These are phyloP conservation scores for Meyerozyma guilliermondii DNA, from an alignment of 1,139 yeast species.

Conservation along the genomic window DNA sequence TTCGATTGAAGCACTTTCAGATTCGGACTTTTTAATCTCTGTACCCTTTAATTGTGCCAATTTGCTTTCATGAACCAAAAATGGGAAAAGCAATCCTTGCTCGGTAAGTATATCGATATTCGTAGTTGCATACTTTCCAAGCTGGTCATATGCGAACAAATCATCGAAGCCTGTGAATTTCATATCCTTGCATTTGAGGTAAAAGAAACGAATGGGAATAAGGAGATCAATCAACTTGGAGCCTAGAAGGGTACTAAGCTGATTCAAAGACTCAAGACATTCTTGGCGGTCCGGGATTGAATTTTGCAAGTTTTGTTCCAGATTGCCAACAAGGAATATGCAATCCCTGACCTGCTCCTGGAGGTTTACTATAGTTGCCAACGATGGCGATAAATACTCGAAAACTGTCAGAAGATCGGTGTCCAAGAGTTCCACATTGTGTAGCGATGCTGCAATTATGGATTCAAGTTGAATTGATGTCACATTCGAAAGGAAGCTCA, in stretches of 20 bases:
- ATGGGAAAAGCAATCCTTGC: background rate
- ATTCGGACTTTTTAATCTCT: background rate
- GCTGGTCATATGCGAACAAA: constrained; percentile 18
- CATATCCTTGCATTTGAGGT: constrained; percentile 21
- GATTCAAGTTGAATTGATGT: constrained; percentile 2
- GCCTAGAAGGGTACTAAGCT: constrained; percentile 21
- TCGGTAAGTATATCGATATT: background rate
- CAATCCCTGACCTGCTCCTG: background rate
- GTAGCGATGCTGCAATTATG: background rate
- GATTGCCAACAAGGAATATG: background rate
- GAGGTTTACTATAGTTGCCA: background rate
- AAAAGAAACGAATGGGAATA: constrained; percentile 30
- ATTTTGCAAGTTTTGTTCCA: constrained; percentile 1
- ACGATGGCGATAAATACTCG: constrained; percentile 2
- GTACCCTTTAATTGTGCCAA: background rate
- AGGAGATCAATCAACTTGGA: constrained; percentile 28
- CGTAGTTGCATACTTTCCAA: constrained; percentile 11
- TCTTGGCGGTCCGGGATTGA: constrained; percentile 6
- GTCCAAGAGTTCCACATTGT: background rate
- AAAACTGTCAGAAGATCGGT: constrained; percentile 3
- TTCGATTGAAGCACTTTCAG: background rate
- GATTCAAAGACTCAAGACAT: constrained; percentile 12
- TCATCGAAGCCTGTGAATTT: constrained; percentile 24
- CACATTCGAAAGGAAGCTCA: background rate
- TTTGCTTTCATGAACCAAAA: background rate